phyloP scores from a whole-genome alignment of 225 moss, liverwort and hornwort species.

The Physcomitrium patens region DNA sequence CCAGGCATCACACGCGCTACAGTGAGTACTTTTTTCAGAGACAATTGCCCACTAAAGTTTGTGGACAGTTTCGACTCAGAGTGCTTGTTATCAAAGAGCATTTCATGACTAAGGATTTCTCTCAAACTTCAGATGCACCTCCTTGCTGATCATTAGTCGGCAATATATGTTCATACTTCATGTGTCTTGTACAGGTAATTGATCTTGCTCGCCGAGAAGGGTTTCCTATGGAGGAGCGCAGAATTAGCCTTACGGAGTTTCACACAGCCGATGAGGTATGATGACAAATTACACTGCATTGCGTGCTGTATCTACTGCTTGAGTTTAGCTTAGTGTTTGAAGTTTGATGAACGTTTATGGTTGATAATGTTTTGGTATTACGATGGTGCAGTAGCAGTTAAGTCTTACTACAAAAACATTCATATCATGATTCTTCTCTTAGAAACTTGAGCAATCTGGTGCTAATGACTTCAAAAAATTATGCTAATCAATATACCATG shows the following conservation, averaged over 20 bases:
- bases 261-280: constrained; percentile 70
- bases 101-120: not conserved
- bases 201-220: constrained; percentile 39
- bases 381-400: not conserved
- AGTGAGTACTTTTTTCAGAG: constrained; percentile 25
- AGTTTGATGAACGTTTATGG: not conserved
- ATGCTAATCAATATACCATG: not conserved
- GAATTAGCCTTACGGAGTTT: constrained; percentile 62
- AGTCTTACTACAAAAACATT: not conserved
- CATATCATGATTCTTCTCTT: not conserved
- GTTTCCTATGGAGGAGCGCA: constrained; percentile 56
- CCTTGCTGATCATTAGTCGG: not conserved
- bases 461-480: not conserved
- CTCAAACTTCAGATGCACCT: not conserved
- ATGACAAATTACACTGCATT: not conserved
- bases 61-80: not conserved
- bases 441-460: not conserved
- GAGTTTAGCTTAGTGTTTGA: not conserved
- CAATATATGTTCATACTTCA: not conserved
- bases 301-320: not conserved
- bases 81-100: not conserved
- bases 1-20: constrained; percentile 76
- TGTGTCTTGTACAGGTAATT: constrained; percentile 46
- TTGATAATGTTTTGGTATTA: not conserved
- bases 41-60: not conserved